Conservation (phyloP, 2,329 filamentous ascomycete genomes). For the Diplodia sapinea region DNA sequence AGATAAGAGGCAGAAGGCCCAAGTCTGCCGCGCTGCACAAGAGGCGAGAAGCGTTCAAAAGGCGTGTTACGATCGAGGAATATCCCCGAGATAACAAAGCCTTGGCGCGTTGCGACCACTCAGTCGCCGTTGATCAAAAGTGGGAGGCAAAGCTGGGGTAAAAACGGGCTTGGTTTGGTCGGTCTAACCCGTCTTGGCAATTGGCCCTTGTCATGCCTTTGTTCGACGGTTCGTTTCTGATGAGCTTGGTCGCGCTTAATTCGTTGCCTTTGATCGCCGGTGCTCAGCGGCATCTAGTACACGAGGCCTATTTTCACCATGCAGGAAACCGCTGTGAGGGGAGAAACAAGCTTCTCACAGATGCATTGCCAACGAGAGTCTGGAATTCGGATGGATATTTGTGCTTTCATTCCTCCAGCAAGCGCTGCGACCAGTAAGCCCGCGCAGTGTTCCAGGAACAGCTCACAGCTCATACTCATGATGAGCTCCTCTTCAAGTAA, state of each 20-base stretch:
- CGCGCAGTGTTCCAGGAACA: background rate
- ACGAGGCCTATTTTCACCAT: background rate
- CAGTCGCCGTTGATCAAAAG: slow-evolving; percentile 2
- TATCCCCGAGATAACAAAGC: slow-evolving; percentile 3
- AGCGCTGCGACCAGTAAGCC: background rate
- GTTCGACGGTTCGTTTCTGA: background rate
- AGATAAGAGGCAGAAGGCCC: background rate
- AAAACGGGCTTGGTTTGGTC: background rate
- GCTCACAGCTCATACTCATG: background rate
- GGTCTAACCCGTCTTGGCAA: slow-evolving; percentile 15
- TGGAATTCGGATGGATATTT: background rate
- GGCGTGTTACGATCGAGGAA: background rate
- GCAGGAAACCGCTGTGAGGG: too few relatives aligned
- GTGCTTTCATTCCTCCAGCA: background rate
- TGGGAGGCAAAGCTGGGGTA: slow-evolving; percentile 22
- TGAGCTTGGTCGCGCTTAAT: background rate
- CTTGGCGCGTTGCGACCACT: background rate
- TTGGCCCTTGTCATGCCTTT: background rate
- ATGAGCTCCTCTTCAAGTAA: background rate
- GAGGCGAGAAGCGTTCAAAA: background rate
- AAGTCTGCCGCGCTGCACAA: background rate
- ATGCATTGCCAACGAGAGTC: background rate
- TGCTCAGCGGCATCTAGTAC: background rate
- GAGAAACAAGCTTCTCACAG: background rate
- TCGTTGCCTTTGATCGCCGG: background rate